phyloP scores from a whole-genome alignment of 106 monocot genomes.

The Alisma plantagoaquatica region DNA sequence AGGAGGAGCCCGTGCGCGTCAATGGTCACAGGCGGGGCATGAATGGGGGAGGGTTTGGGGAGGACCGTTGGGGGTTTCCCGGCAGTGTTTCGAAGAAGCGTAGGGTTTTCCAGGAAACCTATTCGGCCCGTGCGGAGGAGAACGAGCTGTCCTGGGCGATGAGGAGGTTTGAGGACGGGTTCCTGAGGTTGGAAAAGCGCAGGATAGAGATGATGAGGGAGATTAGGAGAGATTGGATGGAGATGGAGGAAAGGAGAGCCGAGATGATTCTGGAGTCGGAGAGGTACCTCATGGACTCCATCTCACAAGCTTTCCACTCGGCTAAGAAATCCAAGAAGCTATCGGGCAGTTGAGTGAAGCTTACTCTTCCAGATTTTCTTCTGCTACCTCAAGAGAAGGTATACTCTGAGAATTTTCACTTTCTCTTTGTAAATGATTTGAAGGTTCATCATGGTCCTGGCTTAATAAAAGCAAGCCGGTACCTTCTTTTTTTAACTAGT shows the following conservation, averaged over 20 bases:
- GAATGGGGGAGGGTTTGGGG: background rate
- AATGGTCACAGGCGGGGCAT: background rate
- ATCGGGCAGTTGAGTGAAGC: background rate
- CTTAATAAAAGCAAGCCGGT: no score
- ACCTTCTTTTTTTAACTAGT: no score
- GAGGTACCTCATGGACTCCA: slow-evolving; percentile 28
- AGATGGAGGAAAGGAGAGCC: slow-evolving; percentile 39
- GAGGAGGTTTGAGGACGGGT: slow-evolving; percentile 31
- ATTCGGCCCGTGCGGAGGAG: background rate
- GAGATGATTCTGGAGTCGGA: slow-evolving; percentile 54
- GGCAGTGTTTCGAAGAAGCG: background rate
- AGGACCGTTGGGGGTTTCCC: background rate
- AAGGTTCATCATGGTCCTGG: no score
- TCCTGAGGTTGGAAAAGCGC: slow-evolving; percentile 46
- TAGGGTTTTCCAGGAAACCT: background rate
- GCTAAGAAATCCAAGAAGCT: slow-evolving; percentile 29
- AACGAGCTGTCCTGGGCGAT: slow-evolving; percentile 22
- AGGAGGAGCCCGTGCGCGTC: no score
- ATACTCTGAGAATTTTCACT: no score
- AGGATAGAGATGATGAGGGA: slow-evolving; percentile 53
- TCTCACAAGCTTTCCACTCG: slow-evolving; percentile 19
- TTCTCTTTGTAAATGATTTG: no score
- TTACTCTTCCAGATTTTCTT: no score
- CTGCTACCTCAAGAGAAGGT: no score
- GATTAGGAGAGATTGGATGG: slow-evolving; percentile 52